Conservation (phyloP, 345 rosid species). For the Aquilaria yunnanensis region DNA sequence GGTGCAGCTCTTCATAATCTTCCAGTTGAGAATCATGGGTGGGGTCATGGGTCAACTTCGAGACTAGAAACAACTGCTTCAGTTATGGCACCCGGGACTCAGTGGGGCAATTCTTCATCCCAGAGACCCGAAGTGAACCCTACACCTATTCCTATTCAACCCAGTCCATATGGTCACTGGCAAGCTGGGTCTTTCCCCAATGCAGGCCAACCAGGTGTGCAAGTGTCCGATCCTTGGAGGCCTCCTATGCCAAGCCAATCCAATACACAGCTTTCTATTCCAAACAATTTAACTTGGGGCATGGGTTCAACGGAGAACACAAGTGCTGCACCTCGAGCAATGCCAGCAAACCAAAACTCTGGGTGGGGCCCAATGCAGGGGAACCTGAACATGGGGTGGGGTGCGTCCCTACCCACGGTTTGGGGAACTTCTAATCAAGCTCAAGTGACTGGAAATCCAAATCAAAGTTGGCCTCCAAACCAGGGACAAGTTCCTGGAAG, state of each 20-base stretch:
- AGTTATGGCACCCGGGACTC: constrained; percentile 37
- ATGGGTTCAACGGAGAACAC: constrained; percentile 33
- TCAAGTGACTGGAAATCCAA: constrained; percentile 37
- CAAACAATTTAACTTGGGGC: constrained; percentile 45
- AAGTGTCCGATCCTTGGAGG: constrained; percentile 61
- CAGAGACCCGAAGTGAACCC: constrained; percentile 34
- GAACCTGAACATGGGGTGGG: constrained; percentile 62
- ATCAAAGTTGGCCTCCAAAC: constrained; percentile 42
- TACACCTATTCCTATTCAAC: constrained; percentile 20
- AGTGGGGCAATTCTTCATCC: constrained; percentile 46
- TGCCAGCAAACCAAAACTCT: constrained; percentile 37
- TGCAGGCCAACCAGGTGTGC: constrained; percentile 31
- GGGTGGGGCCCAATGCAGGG: constrained; percentile 53
- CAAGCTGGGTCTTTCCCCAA: constrained; percentile 29
- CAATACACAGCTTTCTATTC: constrained; percentile 29
- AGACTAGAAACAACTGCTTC: constrained; percentile 31
- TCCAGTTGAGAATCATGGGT: constrained; percentile 32
- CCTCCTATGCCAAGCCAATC: constrained; percentile 38
- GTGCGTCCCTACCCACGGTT: constrained; percentile 44
- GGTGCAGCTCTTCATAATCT: constrained; percentile 27
- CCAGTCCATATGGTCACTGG: constrained; percentile 35
- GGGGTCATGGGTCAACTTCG: constrained; percentile 34
- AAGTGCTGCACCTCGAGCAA: constrained; percentile 29
- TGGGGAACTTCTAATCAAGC: constrained; percentile 50
- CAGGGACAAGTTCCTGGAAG: constrained; percentile 55